A percentile compares a stretch with the other conserved stretches of the same genome.
These are phyloP conservation scores for Nakaseomyces bracarensis DNA, from an alignment of 1,139 yeast genomes.

Conservation along the genomic window DNA sequence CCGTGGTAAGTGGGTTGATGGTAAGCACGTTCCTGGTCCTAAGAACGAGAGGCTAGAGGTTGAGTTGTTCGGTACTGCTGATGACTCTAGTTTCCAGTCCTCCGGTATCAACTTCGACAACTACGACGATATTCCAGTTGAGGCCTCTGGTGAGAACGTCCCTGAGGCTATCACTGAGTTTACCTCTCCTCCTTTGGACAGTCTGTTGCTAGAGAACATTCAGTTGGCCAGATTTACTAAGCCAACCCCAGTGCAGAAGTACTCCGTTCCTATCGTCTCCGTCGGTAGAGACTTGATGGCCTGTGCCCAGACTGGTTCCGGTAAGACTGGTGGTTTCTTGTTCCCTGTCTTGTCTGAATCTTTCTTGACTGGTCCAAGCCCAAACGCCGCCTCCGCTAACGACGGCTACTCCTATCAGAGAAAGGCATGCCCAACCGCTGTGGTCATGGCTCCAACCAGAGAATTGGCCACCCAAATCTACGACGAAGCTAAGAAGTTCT, in stretches of 20 bases:
- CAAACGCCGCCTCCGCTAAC: conserved; percentile 47
- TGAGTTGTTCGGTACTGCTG: conserved; percentile 81
- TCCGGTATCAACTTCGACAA: conserved; percentile 98
- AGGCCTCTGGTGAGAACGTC: conserved; percentile 90
- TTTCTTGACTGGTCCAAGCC: conserved; percentile 80
- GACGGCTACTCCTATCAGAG: conserved; percentile 46
- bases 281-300: conserved; percentile 98
- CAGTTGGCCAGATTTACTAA: conserved; percentile 79
- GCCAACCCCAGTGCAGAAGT: conserved; percentile 98
- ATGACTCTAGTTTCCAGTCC: conserved; percentile 75
- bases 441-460: conserved; percentile 97
- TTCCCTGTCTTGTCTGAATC: conserved; percentile 96
- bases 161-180: conserved; percentile 89
- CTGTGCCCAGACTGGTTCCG: conserved; percentile 99
- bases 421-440: conserved; percentile 89
- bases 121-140: conserved; percentile 97
- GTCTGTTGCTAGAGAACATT: conserved; percentile 79
- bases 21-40: conserved; percentile 80
- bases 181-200: conserved; percentile 88
- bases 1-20: conserved; percentile 63
- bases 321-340: conserved; percentile 98
- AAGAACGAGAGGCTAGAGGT: conserved; percentile 62
- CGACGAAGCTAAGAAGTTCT: conserved; percentile 91
- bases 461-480: conserved; percentile 94
- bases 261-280: conserved; percentile 95